Evolutionary conservation across 345 rosid species (phyloP), one percentile per base, ranked within the genome.

Genomic region (Acer campestre): DNA sequence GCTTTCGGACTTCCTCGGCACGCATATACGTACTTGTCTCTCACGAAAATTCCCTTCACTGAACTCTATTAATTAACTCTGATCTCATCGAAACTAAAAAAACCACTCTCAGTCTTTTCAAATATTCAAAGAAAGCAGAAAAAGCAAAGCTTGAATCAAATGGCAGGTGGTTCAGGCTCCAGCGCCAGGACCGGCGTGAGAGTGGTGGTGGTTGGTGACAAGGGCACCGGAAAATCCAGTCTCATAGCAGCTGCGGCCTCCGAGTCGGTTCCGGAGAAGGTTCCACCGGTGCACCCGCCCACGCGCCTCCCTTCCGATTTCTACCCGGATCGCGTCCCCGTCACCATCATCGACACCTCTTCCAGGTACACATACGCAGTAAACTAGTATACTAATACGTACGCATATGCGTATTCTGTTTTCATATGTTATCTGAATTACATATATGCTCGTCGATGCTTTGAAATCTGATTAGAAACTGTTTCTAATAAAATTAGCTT

Each of bases 321-420:
- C 73, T 91, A 82, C 71, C 93, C 98, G 67, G 97, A 91, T 85
- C 84, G 70, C 68, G 82, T 93, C 56, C 94, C 98, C 46, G 82
- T 91, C 83, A 93, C 93, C 74, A 87, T 93, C 88, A 80, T 93
- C 78, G 98, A 93, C 68, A 91, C 93, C 85, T 90, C 96, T 67
- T 85, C 98, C 29, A 85, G 89, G 98, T 93, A 76, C 64, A 17
- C 64, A 13, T n/a, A 61, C 61, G 22, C 29, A 11, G 10, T n/a
- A 59, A 0, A 7, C 53, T 20, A 18, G 42, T 14, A 18, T 25
- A 64, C 68, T 10, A 3, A 64, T 18, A 27, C 68, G 44, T 31
- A 65, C 4, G 40, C 68, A 14, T 31, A 44, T 44, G 10, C 25
- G 9, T 61, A 42, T 11, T 17, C 18, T 7, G 20, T 12, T 3